These are phyloP conservation scores for Stagonosporopsis chrysanthemi DNA, from an alignment of 2,329 filamentous ascomycete species.

Conservation along the genomic window DNA sequence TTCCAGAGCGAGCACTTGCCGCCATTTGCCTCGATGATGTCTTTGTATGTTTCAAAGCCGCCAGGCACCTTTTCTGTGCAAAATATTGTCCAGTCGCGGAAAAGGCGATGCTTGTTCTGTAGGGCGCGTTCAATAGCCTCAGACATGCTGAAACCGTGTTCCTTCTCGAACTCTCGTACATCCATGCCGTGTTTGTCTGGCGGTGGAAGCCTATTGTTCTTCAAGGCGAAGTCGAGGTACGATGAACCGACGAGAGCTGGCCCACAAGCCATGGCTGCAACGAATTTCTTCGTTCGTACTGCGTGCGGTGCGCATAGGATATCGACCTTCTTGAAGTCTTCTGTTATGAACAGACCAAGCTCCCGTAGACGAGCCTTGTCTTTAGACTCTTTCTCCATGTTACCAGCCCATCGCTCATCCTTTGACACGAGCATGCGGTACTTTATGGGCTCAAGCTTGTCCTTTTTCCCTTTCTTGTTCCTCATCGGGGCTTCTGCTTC, in stretches of 20 bases:
- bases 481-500: slow-evolving; percentile 64
- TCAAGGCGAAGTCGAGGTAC: slow-evolving; percentile 81
- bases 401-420: slow-evolving; percentile 80
- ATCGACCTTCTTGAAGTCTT: slow-evolving; percentile 78
- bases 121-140: slow-evolving; percentile 75
- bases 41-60: slow-evolving; percentile 82
- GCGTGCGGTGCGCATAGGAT: slow-evolving; percentile 88
- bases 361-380: slow-evolving; percentile 84
- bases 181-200: slow-evolving; percentile 71
- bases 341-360: slow-evolving; percentile 80
- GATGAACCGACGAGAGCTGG: slow-evolving; percentile 77
- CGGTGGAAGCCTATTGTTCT: slow-evolving; percentile 69
- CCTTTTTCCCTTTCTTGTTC: slow-evolving; percentile 63
- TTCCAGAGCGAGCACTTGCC: slow-evolving; percentile 81
- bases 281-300: slow-evolving; percentile 91
- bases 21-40: slow-evolving; percentile 88
- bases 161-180: slow-evolving; percentile 76
- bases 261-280: slow-evolving; percentile 82
- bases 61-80: slow-evolving; percentile 82
- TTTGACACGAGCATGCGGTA: slow-evolving; percentile 84
- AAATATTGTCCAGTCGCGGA: slow-evolving; percentile 80
- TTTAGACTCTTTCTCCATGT: slow-evolving; percentile 75
- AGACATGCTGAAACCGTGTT: slow-evolving; percentile 72
- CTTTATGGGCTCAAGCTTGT: slow-evolving; percentile 65
- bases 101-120: slow-evolving; percentile 76